A percentile compares a stretch with the other conserved stretches of the same genome.
These are phyloP conservation scores for Delphinella strobiligena DNA, from an alignment of 2,329 filamentous ascomycete species.

Conservation along the genomic window DNA sequence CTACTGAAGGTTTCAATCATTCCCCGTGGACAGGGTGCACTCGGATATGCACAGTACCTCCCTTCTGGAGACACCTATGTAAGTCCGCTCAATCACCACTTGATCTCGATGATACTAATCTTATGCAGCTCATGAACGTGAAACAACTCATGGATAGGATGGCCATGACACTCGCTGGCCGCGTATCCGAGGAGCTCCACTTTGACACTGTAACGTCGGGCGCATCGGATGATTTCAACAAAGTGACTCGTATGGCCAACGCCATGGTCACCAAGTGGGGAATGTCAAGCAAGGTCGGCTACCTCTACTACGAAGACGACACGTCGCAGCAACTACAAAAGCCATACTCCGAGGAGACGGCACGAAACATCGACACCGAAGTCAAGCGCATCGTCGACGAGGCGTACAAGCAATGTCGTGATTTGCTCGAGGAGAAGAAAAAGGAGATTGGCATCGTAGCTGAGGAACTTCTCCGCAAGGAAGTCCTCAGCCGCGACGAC, in stretches of 20 bases:
- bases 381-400: conserved; percentile 85
- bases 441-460: conserved; percentile 78
- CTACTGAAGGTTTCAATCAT: conserved; percentile 98
- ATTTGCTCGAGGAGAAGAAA: conserved; percentile 76
- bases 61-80: conserved; percentile 75
- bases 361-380: conserved; percentile 81
- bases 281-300: conserved; percentile 90
- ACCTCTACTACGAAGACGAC: conserved; percentile 78
- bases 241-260: conserved; percentile 90
- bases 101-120: conserved; percentile 50
- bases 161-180: conserved; percentile 96
- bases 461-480: conserved; percentile 84
- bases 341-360: conserved; percentile 90
- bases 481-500: conserved; percentile 83
- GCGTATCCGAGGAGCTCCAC: conserved; percentile 90
- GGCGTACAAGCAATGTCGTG: conserved; percentile 81
- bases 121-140: conserved; percentile 93
- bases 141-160: conserved; percentile 98
- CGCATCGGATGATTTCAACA: conserved; percentile 94
- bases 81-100: too few relatives aligned
- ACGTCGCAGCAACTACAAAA: conserved; percentile 75
- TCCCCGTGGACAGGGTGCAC: conserved; percentile 80
- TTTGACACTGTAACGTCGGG: conserved; percentile 94
- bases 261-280: conserved; percentile 99
- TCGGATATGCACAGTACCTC: conserved; percentile 97